Conservation (phyloP, 192 early-diverging fungal genomes). For the Chytriomyces sp. region DNA sequence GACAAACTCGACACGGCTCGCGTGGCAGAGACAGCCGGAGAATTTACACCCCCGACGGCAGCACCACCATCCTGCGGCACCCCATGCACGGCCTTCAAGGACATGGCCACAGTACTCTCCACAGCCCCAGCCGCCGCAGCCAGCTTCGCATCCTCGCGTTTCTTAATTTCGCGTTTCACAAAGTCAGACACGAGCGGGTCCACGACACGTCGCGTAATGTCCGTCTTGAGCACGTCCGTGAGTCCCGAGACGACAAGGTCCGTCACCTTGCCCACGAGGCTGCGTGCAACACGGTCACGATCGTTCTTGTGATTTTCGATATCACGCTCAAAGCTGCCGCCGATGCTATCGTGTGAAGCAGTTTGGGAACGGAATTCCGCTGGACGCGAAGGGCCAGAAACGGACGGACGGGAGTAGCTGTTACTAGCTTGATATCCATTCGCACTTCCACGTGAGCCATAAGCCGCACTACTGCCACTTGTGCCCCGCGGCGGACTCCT, state of each 20-base stretch:
- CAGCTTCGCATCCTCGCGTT: neutral
- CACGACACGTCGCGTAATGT: conserved; percentile 7
- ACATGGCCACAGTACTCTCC: neutral
- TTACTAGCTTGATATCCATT: neutral
- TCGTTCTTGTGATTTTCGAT: neutral
- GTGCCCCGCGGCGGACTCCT: too few relatives aligned
- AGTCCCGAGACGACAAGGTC: conserved; percentile 1
- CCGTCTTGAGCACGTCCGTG: conserved; percentile 12
- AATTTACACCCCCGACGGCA: too few relatives aligned
- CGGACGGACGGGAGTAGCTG: neutral
- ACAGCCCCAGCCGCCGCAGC: neutral
- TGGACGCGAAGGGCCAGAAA: neutral
- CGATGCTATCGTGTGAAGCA: neutral
- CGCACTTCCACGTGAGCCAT: too few relatives aligned
- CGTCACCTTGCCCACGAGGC: neutral
- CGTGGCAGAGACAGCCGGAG: neutral
- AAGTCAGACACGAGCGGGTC: conserved; percentile 5
- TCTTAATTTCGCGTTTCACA: neutral
- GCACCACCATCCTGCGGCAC: neutral
- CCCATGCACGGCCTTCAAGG: neutral
- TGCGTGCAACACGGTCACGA: neutral
- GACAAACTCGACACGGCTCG: neutral
- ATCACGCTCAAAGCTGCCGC: too few relatives aligned
- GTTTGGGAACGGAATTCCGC: neutral
- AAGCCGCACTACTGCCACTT: too few relatives aligned